Conservation (phyloP, 1,139 yeast species). For the Candida sp. region DNA sequence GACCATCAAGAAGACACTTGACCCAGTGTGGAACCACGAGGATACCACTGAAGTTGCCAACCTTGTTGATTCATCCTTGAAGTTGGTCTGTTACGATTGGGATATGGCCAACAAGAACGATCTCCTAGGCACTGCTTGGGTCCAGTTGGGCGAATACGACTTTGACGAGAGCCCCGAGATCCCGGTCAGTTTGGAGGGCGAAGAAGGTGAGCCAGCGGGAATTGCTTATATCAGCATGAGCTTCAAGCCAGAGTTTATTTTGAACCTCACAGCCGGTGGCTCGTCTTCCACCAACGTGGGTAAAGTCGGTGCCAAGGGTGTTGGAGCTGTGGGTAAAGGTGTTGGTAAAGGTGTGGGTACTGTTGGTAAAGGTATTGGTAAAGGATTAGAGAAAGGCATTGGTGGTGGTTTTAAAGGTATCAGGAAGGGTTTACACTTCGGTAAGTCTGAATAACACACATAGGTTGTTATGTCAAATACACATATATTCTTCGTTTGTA, state of each 20-base stretch:
- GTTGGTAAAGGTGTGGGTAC: conserved; percentile 39
- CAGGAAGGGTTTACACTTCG: conserved; percentile 41
- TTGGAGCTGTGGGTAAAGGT: conserved; percentile 52
- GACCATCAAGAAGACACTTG: conserved; percentile 81
- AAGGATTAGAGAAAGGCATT: conserved; percentile 30
- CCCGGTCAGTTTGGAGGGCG: conserved; percentile 58
- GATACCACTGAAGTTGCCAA: conserved; percentile 56
- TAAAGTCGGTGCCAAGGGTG: conserved; percentile 44
- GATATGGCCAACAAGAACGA: conserved; percentile 93
- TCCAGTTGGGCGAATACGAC: conserved; percentile 66
- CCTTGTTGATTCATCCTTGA: conserved; percentile 63
- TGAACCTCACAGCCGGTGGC: conserved; percentile 43
- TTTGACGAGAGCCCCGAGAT: conserved; percentile 55
- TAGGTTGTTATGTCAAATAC: background rate
- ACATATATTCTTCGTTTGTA: background rate
- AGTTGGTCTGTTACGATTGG: conserved; percentile 79
- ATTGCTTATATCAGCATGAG: conserved; percentile 57
- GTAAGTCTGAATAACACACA: conserved; percentile 6
- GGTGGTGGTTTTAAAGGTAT: conserved; percentile 48
- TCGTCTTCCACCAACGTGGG: conserved; percentile 43
- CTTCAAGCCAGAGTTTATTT: conserved; percentile 74
- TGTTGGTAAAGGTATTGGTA: conserved; percentile 53
- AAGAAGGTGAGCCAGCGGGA: conserved; percentile 68
- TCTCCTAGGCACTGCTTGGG: conserved; percentile 66
- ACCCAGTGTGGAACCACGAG: conserved; percentile 86